phyloP scores from a whole-genome alignment of 768 basidiomycete genomes.

The Lyophyllum decastes region DNA sequence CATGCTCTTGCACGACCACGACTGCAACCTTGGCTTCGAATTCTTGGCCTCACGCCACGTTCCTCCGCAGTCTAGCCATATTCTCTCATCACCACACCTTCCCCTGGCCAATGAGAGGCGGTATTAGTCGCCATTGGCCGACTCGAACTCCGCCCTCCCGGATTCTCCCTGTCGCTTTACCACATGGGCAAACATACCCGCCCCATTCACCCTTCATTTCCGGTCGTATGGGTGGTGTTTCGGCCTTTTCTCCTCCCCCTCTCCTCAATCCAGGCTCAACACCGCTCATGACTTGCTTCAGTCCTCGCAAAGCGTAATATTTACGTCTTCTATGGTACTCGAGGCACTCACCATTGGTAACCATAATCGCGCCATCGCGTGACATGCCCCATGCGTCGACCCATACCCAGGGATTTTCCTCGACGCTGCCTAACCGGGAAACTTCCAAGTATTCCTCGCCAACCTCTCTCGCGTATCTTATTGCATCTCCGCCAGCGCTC shows the following conservation, averaged over 20 bases:
- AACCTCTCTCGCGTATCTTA: neutral
- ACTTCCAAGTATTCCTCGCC: neutral
- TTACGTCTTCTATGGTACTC: neutral
- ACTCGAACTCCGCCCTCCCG: neutral
- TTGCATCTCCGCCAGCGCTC: neutral
- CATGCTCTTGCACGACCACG: neutral
- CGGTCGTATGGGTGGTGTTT: neutral
- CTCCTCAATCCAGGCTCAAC: too few species aligned
- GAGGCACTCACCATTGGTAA: neutral
- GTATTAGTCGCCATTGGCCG: neutral
- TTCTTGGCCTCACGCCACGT: neutral
- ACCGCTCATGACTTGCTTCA: neutral
- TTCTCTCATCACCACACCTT: neutral
- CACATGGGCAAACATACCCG: neutral
- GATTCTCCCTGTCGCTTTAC: neutral
- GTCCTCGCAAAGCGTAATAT: neutral
- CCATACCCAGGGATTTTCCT: neutral
- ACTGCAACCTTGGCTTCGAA: neutral
- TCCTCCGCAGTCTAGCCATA: neutral
- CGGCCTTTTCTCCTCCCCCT: neutral
- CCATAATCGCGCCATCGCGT: neutral
- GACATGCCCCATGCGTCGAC: neutral
- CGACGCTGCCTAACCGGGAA: neutral
- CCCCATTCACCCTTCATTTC: neutral
- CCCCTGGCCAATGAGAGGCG: neutral